Evolutionary conservation across 2,329 filamentous ascomycete genomes (phyloP).

Genomic region (Harringtonia aguacate): DNA sequence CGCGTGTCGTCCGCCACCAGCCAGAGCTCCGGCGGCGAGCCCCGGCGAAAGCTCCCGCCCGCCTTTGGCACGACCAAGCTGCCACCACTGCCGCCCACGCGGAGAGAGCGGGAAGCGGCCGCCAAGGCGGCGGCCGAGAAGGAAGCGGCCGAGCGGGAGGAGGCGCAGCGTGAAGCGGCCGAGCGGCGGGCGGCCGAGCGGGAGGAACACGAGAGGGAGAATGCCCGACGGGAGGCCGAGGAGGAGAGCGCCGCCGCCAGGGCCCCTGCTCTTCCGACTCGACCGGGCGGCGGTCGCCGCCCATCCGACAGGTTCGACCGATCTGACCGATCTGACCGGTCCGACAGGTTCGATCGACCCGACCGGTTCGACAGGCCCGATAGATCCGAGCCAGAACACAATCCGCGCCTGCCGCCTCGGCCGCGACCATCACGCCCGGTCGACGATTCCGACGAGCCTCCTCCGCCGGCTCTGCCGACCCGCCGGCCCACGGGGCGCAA

Average conservation of each 20-base stretch:
- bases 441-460: conserved; percentile 40
- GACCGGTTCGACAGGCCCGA: not conserved
- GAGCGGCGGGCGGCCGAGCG: not conserved
- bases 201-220: not conserved
- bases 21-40: conserved; percentile 30
- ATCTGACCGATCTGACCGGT: too few species aligned
- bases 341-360: not conserved
- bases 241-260: conserved; percentile 1
- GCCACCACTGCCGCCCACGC: conserved; percentile 45
- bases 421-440: conserved; percentile 28
- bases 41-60: conserved; percentile 42
- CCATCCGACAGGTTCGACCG: not conserved
- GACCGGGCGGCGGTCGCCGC: not conserved
- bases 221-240: not conserved
- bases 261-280: conserved; percentile 3
- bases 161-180: not conserved
- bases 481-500: conserved; percentile 23
- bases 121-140: conserved; percentile 21
- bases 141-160: conserved; percentile 12
- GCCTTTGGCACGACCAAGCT: conserved; percentile 44
- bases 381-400: not conserved
- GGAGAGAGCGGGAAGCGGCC: conserved; percentile 40
- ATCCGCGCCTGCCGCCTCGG: conserved; percentile 19
- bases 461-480: conserved; percentile 34
- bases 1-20: conserved; percentile 37